These are phyloP conservation scores for Geotrichum aggregatum DNA, from an alignment of 1,139 yeast genomes.

Conservation along the genomic window DNA sequence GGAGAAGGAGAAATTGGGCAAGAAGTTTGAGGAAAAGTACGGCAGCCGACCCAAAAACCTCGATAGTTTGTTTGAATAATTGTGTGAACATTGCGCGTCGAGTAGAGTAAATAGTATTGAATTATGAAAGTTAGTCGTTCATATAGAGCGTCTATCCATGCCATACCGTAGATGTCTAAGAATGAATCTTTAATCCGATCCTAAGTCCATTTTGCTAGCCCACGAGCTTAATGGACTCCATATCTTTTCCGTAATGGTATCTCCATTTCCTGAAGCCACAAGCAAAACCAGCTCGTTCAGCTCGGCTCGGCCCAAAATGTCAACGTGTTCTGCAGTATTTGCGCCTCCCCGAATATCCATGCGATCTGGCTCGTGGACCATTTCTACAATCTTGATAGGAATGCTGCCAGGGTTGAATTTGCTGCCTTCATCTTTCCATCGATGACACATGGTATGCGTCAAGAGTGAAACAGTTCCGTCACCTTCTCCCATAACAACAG, in stretches of 20 bases:
- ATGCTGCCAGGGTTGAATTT: slow-evolving; percentile 78
- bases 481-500: slow-evolving; percentile 84
- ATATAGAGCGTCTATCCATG: too few species aligned
- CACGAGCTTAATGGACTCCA: slow-evolving; percentile 60
- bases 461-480: slow-evolving; percentile 90
- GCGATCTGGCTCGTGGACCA: slow-evolving; percentile 86
- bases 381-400: slow-evolving; percentile 76
- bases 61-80: neutral
- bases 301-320: slow-evolving; percentile 88
- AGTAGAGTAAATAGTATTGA: too few species aligned
- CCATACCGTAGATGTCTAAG: too few species aligned
- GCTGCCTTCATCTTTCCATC: slow-evolving; percentile 71
- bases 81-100: neutral
- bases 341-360: slow-evolving; percentile 97
- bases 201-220: slow-evolving; percentile 48
- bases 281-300: slow-evolving; percentile 76
- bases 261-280: slow-evolving; percentile 79
- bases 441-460: slow-evolving; percentile 76
- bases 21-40: slow-evolving; percentile 2
- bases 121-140: too few species aligned
- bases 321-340: slow-evolving; percentile 96
- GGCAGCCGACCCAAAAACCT: neutral
- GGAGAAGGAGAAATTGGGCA: slow-evolving; percentile 3
- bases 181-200: slow-evolving; percentile 24
- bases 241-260: slow-evolving; percentile 55